phyloP scores from a whole-genome alignment of 2,329 filamentous ascomycete species.

The Fusarium verticillioides region DNA sequence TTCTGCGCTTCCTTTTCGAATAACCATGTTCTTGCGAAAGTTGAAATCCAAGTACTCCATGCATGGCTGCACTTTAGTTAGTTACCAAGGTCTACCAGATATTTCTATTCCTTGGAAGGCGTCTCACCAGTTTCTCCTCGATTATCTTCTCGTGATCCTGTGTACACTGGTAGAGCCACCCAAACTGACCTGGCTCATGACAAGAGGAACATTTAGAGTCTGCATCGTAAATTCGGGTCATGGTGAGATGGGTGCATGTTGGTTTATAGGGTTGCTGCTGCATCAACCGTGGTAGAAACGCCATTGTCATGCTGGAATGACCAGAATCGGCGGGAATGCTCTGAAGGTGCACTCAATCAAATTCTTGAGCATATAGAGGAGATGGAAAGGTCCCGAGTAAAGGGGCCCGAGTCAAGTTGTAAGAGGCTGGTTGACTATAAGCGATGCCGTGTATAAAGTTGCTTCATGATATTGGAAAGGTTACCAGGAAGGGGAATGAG shows the following conservation, averaged over 20 bases:
- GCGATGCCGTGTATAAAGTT: slow-evolving; percentile 18
- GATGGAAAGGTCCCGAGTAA: neutral
- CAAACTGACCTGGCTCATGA: slow-evolving; percentile 63
- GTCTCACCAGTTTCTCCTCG: slow-evolving; percentile 44
- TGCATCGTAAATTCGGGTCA: slow-evolving; percentile 71
- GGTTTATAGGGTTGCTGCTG: slow-evolving; percentile 43
- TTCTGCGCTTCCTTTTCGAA: slow-evolving; percentile 54
- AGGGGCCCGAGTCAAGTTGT: neutral
- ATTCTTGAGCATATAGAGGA: neutral
- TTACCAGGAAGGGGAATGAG: neutral
- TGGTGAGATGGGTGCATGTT: slow-evolving; percentile 73
- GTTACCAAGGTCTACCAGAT: neutral
- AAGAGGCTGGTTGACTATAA: slow-evolving; percentile 6
- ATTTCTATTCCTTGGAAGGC: slow-evolving; percentile 25
- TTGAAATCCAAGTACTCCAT: slow-evolving; percentile 52
- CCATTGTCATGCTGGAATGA: slow-evolving; percentile 18
- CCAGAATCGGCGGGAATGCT: neutral
- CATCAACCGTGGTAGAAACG: slow-evolving; percentile 17
- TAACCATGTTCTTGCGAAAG: slow-evolving; percentile 48
- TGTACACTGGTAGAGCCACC: slow-evolving; percentile 80
- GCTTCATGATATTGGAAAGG: slow-evolving; percentile 6
- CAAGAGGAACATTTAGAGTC: slow-evolving; percentile 69
- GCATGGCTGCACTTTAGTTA: slow-evolving; percentile 36
- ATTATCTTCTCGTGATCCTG: slow-evolving; percentile 67
- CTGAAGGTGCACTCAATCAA: neutral